phyloP scores from a whole-genome alignment of 495 filamentous ascomycete species.

The Penicillium maclennaniae region DNA sequence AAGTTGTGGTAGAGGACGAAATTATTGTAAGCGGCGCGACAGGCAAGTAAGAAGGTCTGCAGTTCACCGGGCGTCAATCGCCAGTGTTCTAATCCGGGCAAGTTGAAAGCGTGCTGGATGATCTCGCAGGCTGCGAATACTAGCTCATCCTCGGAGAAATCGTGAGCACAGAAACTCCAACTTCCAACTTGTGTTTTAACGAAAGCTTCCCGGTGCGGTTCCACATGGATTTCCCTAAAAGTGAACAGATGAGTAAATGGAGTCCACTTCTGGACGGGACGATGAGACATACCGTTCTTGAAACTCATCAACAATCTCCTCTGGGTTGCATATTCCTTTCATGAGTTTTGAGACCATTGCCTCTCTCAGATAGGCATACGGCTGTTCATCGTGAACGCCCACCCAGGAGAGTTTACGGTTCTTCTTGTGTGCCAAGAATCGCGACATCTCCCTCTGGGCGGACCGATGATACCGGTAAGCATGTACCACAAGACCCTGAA shows the following conservation, averaged over 20 bases:
- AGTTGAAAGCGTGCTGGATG: conserved; percentile 79
- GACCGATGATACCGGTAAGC: conserved; percentile 76
- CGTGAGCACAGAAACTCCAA: conserved; percentile 87
- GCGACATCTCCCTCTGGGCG: conserved; percentile 62
- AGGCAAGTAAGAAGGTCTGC: conserved; percentile 74
- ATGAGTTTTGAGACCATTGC: conserved; percentile 88
- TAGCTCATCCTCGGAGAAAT: conserved; percentile 85
- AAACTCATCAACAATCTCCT: conserved; percentile 52
- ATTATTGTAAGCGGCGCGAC: conserved; percentile 82
- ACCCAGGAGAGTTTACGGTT: conserved; percentile 88
- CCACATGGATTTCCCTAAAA: conserved; percentile 31
- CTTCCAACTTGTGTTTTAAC: conserved; percentile 67
- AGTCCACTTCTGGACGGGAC: not conserved
- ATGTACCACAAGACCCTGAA: conserved; percentile 72
- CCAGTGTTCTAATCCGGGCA: conserved; percentile 79
- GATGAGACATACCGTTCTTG: conserved; percentile 31
- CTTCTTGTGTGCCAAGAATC: conserved; percentile 59
- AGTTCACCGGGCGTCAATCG: conserved; percentile 75
- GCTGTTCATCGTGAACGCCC: conserved; percentile 77
- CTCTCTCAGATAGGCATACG: conserved; percentile 85
- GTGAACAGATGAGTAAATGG: not conserved
- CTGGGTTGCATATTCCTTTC: conserved; percentile 81
- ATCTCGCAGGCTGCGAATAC: conserved; percentile 75
- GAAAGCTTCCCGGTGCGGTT: conserved; percentile 52
- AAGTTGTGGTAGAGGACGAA: conserved; percentile 99